Conservation (phyloP, 768 basidiomycete species). For the Cystobasidium ongulense region DNA sequence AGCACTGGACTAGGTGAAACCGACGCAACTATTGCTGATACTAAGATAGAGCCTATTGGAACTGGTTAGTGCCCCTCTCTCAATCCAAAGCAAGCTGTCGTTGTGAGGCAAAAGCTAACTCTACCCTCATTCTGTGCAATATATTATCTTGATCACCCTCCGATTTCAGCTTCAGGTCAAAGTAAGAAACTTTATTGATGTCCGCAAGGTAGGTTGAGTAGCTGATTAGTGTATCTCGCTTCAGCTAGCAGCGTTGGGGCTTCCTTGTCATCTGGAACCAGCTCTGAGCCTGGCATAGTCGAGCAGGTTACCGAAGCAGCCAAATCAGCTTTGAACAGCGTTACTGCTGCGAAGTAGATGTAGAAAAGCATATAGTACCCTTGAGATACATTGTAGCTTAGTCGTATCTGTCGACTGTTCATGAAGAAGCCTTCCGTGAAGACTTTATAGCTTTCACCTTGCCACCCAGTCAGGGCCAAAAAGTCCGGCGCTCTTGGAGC, state of each 20-base stretch:
- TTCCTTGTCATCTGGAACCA: background rate
- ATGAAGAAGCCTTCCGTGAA: too few relatives aligned
- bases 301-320: background rate
- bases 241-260: background rate
- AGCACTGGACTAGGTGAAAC: slow-evolving; percentile 28
- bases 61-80: background rate
- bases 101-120: background rate
- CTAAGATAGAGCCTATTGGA: slow-evolving; percentile 30
- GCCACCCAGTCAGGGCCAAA: too few relatives aligned
- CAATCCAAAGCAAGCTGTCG: background rate
- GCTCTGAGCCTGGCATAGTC: background rate
- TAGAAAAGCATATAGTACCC: too few relatives aligned
- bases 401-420: too few relatives aligned
- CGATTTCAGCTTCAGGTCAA: slow-evolving; percentile 13
- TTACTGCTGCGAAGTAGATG: background rate
- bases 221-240: background rate
- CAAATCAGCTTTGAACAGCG: background rate
- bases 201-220: background rate
- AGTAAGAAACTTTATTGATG: background rate
- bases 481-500: too few relatives aligned
- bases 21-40: background rate
- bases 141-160: background rate
- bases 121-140: background rate
- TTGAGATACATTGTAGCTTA: too few relatives aligned
- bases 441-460: too few relatives aligned